These are phyloP conservation scores for Pythium dissotocum DNA, from an alignment of 352 stramenopile species.

Conservation along the genomic window DNA sequence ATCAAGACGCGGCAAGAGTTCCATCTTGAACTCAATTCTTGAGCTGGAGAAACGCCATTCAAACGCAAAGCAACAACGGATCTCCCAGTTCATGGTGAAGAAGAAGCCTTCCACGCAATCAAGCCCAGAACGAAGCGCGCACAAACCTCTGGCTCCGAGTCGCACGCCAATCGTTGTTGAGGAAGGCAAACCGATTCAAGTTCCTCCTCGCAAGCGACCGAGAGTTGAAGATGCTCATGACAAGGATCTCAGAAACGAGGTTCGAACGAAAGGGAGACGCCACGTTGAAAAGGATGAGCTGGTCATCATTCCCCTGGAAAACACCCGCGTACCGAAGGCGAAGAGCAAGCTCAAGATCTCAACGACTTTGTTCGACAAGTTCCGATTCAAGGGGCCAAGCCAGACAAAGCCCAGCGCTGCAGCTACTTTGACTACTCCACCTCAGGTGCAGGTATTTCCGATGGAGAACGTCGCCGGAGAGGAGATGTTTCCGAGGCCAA, in stretches of 20 bases:
- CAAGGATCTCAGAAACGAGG: not conserved
- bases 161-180: not conserved
- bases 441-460: not conserved
- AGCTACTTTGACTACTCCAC: not conserved
- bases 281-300: not conserved
- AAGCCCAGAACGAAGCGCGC: not conserved
- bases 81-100: constrained; percentile 21
- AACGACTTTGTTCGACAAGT: constrained; percentile 19
- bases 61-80: constrained; percentile 23
- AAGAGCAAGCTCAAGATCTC: not conserved
- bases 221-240: not conserved
- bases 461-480: not conserved
- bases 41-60: constrained; percentile 13
- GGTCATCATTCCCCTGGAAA: not conserved
- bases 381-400: constrained; percentile 15
- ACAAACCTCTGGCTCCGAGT: not conserved
- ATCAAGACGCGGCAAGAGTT: not conserved
- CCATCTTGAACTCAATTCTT: constrained; percentile 25
- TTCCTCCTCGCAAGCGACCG: not conserved
- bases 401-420: not conserved
- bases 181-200: not conserved
- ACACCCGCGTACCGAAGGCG: not conserved
- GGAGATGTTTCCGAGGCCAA: not conserved
- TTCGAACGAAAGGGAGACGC: not conserved
- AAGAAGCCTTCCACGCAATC: constrained; percentile 1